phyloP scores from a whole-genome alignment of 2,329 filamentous ascomycete genomes.

The Aureobasidium sp. region DNA sequence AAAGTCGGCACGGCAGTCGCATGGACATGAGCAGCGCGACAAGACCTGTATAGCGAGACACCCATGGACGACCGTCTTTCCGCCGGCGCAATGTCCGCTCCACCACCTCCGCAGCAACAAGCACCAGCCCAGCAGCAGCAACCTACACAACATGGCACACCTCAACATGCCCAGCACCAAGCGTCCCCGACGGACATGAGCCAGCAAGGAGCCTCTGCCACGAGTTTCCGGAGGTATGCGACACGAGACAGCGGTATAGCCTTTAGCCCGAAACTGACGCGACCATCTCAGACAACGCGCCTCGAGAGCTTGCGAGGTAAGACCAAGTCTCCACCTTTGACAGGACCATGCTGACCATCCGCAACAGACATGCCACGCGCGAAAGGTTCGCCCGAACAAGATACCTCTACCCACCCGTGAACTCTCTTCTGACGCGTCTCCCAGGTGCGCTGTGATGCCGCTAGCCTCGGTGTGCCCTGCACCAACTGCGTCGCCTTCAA shows the following conservation, averaged over 20 bases:
- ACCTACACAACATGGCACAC: constrained; percentile 1
- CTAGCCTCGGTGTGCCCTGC: constrained; percentile 89
- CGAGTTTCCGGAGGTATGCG: constrained; percentile 23
- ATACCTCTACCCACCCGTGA: not conserved
- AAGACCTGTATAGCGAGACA: not conserved
- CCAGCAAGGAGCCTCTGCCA: constrained; percentile 5
- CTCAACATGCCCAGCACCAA: constrained; percentile 9
- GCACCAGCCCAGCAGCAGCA: not conserved
- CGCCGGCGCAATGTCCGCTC: constrained; percentile 14
- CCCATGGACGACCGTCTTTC: constrained; percentile 13
- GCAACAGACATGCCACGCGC: constrained; percentile 82
- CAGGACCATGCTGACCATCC: constrained; percentile 17
- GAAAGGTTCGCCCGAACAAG: constrained; percentile 59
- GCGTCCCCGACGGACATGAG: constrained; percentile 12
- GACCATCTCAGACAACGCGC: constrained; percentile 63
- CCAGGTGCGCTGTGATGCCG: constrained; percentile 95
- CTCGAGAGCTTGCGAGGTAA: constrained; percentile 85
- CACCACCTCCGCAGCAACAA: constrained; percentile 10
- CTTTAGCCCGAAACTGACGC: not conserved
- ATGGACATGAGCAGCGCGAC: not conserved
- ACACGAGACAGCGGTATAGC: not conserved
- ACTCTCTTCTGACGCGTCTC: constrained; percentile 9
- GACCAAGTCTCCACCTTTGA: constrained; percentile 31
- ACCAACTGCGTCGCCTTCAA: constrained; percentile 98
- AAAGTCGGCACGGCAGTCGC: not conserved